Percentiles rank a stretch among this genome's conserved stretches.
Evolutionary conservation across 768 basidiomycete species (phyloP).

Genomic region (Leucogyrophana mollusca): DNA sequence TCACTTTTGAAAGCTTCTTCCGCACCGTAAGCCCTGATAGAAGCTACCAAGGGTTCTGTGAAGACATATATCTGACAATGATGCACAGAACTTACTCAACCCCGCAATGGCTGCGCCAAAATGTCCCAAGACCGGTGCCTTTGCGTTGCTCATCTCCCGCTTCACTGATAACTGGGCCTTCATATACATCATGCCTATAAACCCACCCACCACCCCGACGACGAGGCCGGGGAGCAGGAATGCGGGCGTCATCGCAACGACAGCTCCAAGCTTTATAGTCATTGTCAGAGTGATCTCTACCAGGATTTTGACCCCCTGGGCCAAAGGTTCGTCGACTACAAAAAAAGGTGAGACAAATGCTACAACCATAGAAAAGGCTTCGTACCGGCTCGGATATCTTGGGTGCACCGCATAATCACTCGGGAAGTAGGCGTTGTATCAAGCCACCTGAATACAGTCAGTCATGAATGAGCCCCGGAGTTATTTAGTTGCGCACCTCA

Average conservation of each 20-base stretch:
- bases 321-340: conserved; percentile 35
- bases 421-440: conserved; percentile 52
- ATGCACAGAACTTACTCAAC: conserved; percentile 30
- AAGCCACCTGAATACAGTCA: conserved; percentile 42
- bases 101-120: conserved; percentile 54
- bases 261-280: conserved; percentile 34
- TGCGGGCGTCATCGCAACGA: conserved; percentile 37
- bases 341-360: not conserved
- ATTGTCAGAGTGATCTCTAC: conserved; percentile 31
- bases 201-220: conserved; percentile 37
- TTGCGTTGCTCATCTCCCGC: conserved; percentile 52
- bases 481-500: conserved; percentile 58
- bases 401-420: conserved; percentile 64
- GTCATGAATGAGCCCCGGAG: conserved; percentile 23
- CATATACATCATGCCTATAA: conserved; percentile 50
- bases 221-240: conserved; percentile 39
- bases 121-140: conserved; percentile 49
- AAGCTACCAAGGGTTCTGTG: conserved; percentile 14
- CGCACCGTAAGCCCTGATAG: conserved; percentile 57
- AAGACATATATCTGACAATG: not conserved
- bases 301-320: conserved; percentile 20
- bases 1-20: conserved; percentile 41
- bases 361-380: not conserved
- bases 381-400: conserved; percentile 48
- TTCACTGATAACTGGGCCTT: conserved; percentile 55